phyloP scores from a whole-genome alignment of 2,329 filamentous ascomycete genomes.

The Cladophialophora chaetospira region DNA sequence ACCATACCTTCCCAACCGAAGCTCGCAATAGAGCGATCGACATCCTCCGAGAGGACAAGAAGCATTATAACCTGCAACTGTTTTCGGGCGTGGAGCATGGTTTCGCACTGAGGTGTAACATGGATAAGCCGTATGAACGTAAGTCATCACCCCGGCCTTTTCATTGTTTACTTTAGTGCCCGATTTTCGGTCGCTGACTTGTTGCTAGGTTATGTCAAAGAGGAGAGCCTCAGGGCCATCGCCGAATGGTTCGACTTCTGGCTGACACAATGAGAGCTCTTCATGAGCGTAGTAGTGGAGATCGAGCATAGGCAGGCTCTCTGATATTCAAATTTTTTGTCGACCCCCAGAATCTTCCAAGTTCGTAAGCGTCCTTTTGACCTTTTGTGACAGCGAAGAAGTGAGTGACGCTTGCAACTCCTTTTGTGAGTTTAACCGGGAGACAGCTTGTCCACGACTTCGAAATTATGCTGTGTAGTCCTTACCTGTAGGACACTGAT shows the following conservation, averaged over 20 bases:
- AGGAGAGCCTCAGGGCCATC: constrained; percentile 23
- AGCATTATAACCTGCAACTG: constrained; percentile 31
- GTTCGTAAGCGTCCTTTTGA: no score
- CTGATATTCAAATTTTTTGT: no score
- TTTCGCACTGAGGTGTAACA: constrained; percentile 33
- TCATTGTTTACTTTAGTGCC: background rate
- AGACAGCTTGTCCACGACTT: no score
- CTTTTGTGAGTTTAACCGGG: no score
- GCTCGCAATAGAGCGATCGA: constrained; percentile 22
- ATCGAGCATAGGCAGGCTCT: no score
- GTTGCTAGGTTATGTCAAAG: constrained; percentile 21
- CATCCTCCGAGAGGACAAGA: constrained; percentile 28
- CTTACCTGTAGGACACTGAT: no score
- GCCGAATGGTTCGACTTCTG: constrained; percentile 25
- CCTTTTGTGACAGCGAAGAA: no score
- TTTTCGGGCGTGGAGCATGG: constrained; percentile 34
- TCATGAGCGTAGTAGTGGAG: no score
- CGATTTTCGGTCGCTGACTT: constrained; percentile 2
- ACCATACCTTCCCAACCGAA: constrained; percentile 24
- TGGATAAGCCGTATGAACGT: constrained; percentile 28
- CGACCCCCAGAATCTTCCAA: no score
- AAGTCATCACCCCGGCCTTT: background rate
- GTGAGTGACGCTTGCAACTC: no score
- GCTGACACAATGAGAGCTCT: constrained; percentile 12
- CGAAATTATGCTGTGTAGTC: no score